These are phyloP conservation scores for Chytriomyces confervae DNA, from an alignment of 192 early-diverging fungal species.

Conservation along the genomic window DNA sequence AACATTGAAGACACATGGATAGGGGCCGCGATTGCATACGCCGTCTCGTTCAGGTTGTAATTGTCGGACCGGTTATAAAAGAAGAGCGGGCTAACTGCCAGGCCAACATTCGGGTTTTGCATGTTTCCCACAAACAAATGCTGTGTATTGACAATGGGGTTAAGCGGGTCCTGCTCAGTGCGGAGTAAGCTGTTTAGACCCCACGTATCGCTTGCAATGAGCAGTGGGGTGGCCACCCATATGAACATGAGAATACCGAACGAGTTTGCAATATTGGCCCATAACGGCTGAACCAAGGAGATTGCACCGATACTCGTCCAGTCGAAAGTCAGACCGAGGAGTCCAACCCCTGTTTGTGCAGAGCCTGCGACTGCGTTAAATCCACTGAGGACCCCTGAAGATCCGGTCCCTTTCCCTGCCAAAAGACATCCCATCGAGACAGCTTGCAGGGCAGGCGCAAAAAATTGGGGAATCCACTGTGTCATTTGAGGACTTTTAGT, in stretches of 20 bases:
- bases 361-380: constrained; percentile 19
- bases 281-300: background rate
- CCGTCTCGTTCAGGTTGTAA: constrained; percentile 22
- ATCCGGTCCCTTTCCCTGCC: constrained; percentile 1
- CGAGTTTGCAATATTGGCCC: background rate
- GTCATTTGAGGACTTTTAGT: too few relatives aligned
- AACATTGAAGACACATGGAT: constrained; percentile 21
- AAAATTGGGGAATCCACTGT: constrained; percentile 25
- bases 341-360: constrained; percentile 15
- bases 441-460: constrained; percentile 14
- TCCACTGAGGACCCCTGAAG: background rate
- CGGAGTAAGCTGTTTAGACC: constrained; percentile 5
- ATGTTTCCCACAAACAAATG: background rate
- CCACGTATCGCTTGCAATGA: constrained; percentile 34
- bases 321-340: constrained; percentile 14
- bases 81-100: constrained; percentile 10
- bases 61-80: constrained; percentile 21
- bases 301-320: constrained; percentile 3
- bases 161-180: background rate
- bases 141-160: constrained; percentile 1
- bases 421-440: constrained; percentile 31
- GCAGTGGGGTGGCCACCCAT: constrained; percentile 24
- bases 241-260: constrained; percentile 5
- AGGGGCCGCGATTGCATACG: constrained; percentile 13
- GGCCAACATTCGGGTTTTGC: background rate